A percentile compares a stretch with the other conserved stretches of the same genome.
Evolutionary conservation across 208 protist species (phyloP).

Genomic region (Trypanosoma platydactyli): DNA sequence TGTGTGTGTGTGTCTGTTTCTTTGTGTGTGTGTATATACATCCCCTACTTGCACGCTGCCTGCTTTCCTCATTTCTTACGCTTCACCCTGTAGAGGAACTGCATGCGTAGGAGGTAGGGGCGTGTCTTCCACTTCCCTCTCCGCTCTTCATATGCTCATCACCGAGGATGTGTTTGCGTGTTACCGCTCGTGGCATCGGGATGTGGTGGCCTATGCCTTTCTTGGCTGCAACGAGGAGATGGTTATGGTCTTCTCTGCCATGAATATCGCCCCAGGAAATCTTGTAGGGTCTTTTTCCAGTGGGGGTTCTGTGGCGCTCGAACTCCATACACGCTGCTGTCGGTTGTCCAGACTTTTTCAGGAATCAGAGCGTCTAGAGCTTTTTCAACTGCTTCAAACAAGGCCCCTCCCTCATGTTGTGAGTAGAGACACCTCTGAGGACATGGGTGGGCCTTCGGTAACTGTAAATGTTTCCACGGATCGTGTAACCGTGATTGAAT

Average conservation of each 20-base stretch:
- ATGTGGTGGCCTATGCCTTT: slow-evolving; percentile 29
- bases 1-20: no score
- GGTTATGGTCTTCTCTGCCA: slow-evolving; percentile 36
- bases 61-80: background rate
- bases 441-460: background rate
- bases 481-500: background rate
- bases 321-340: slow-evolving; percentile 9
- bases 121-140: slow-evolving; percentile 12
- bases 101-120: background rate
- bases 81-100: background rate
- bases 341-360: background rate
- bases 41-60: background rate
- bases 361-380: slow-evolving; percentile 5
- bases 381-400: background rate
- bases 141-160: slow-evolving; percentile 21
- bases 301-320: background rate
- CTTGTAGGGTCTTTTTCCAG: background rate
- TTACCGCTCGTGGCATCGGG: slow-evolving; percentile 22
- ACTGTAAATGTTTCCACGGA: background rate
- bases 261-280: slow-evolving; percentile 36
- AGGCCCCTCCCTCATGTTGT: background rate
- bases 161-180: slow-evolving; percentile 28
- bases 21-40: no score
- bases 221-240: slow-evolving; percentile 34
- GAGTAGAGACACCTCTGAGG: background rate